Conservation (phyloP, 192 early-diverging fungal genomes). For the Coemansia umbellata region DNA sequence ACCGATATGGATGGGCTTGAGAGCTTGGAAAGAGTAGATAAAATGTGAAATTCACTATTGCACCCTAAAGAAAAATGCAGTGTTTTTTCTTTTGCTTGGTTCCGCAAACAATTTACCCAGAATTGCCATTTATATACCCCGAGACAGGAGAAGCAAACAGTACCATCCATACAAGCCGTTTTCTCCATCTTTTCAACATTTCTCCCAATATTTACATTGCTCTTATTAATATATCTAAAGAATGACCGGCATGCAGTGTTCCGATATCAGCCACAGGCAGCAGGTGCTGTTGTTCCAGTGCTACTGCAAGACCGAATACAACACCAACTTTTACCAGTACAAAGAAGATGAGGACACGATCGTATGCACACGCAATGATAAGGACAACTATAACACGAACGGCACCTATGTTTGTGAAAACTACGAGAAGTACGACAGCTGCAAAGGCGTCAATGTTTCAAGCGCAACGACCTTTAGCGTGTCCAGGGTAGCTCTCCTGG, state of each 20-base stretch:
- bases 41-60: too few relatives aligned
- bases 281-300: conserved; percentile 40
- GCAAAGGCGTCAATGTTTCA: conserved; percentile 32
- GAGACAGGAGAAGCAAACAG: not conserved
- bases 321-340: conserved; percentile 37
- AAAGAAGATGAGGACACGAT: conserved; percentile 15
- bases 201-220: not conserved
- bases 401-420: conserved; percentile 33
- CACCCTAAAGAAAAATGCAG: too few relatives aligned
- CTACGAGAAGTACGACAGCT: conserved; percentile 33
- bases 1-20: too few relatives aligned
- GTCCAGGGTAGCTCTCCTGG: conserved; percentile 34
- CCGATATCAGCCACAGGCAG: conserved; percentile 40
- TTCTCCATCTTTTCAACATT: not conserved
- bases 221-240: not conserved
- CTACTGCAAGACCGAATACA: conserved; percentile 47
- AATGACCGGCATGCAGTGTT: conserved; percentile 27
- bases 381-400: conserved; percentile 15
- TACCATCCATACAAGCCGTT: not conserved
- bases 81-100: not conserved
- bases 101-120: not conserved
- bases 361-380: conserved; percentile 38
- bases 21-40: too few relatives aligned
- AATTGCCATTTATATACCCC: not conserved
- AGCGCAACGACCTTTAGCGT: conserved; percentile 13